Percentiles rank a stretch among this genome's conserved stretches.
Evolutionary conservation across 257 asterid genomes (phyloP).

Genomic region (Solanum etuberosum): DNA sequence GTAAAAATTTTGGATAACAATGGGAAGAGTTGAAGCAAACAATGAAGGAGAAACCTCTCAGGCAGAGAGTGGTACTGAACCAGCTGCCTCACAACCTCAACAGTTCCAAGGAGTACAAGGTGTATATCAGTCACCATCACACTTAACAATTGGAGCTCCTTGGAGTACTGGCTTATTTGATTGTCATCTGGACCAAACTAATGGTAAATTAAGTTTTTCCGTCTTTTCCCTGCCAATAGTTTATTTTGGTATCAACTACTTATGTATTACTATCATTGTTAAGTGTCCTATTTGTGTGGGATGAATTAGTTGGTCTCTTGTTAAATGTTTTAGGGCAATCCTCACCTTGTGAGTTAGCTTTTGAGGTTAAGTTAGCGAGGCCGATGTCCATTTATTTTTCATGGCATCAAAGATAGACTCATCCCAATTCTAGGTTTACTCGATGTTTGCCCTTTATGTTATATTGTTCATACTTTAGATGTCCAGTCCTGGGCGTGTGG

Average conservation of each 20-base stretch:
- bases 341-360: background rate
- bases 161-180: slow-evolving; percentile 27
- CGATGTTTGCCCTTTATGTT: background rate
- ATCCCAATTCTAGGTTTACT: background rate
- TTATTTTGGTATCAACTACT: background rate
- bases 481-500: background rate
- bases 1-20: background rate
- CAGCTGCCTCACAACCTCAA: slow-evolving; percentile 4
- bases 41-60: background rate
- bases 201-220: slow-evolving; percentile 3
- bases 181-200: slow-evolving; percentile 15
- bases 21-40: slow-evolving; percentile 9
- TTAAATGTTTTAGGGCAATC: background rate
- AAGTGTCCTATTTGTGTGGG: background rate
- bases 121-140: background rate
- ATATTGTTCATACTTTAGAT: background rate
- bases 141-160: slow-evolving; percentile 10
- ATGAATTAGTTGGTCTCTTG: background rate
- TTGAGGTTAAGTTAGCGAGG: background rate
- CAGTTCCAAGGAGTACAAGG: background rate
- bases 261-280: background rate
- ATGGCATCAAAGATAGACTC: background rate
- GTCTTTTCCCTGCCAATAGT: background rate
- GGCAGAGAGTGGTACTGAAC: background rate
- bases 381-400: too few species aligned